Conservation (phyloP, 345 rosid genomes). For the Clarkia xantiana region DNA sequence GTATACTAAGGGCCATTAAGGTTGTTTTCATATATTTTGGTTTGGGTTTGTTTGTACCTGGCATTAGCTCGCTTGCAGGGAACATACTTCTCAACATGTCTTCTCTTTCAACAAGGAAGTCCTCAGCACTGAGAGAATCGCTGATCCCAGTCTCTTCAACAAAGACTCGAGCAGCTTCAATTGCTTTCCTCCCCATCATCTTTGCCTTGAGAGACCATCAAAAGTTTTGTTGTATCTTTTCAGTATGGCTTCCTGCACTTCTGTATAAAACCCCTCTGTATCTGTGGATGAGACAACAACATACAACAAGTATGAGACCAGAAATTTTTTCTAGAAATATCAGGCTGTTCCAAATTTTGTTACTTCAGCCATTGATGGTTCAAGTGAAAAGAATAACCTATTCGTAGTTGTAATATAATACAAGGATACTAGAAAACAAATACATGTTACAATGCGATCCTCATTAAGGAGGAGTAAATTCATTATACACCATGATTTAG, state of each 20-base stretch:
- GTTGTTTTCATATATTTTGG: too few species aligned
- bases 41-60: too few species aligned
- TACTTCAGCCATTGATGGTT: background rate
- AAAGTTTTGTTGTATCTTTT: slow-evolving; percentile 73
- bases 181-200: slow-evolving; percentile 94
- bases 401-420: too few species aligned
- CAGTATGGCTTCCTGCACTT: slow-evolving; percentile 76
- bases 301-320: background rate
- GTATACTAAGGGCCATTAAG: too few species aligned
- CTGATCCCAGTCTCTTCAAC: slow-evolving; percentile 76
- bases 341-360: background rate
- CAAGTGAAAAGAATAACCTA: too few species aligned
- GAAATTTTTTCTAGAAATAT: background rate
- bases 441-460: too few species aligned
- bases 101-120: slow-evolving; percentile 65
- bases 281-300: slow-evolving; percentile 38
- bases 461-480: too few species aligned
- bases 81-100: slow-evolving; percentile 13
- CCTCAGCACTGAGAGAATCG: slow-evolving; percentile 70
- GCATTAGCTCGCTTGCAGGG: too few species aligned
- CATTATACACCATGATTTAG: too few species aligned
- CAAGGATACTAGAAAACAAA: too few species aligned
- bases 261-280: slow-evolving; percentile 83
- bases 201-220: slow-evolving; percentile 91
- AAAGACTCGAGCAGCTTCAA: slow-evolving; percentile 66